Evolutionary conservation across 768 basidiomycete species (phyloP).

Genomic region (Leccinum barrowsii): DNA sequence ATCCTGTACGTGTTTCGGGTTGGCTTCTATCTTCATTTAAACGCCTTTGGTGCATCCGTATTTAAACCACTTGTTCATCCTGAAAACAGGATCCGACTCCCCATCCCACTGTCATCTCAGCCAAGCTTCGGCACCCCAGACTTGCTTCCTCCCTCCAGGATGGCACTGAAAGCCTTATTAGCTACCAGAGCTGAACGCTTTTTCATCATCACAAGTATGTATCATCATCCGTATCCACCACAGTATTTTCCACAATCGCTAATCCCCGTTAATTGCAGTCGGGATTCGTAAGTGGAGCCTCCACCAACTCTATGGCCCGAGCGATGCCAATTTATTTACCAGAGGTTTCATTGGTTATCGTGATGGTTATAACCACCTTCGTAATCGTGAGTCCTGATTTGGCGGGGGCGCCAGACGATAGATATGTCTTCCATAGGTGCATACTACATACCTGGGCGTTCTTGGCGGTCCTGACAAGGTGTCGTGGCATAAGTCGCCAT

Average conservation of each 20-base stretch:
- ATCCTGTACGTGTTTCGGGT: too few species aligned
- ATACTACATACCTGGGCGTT: constrained; percentile 31
- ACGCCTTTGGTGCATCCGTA: too few species aligned
- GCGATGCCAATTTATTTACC: constrained; percentile 9
- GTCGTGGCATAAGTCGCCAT: not conserved
- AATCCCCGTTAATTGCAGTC: constrained; percentile 34
- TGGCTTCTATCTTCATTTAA: too few species aligned
- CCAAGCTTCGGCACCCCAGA: constrained; percentile 10
- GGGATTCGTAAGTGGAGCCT: constrained; percentile 53
- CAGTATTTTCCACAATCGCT: constrained; percentile 8
- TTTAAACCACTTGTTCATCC: too few species aligned
- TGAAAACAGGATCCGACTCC: not conserved
- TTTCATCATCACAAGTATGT: constrained; percentile 70
- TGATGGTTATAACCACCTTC: constrained; percentile 72
- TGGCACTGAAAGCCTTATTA: constrained; percentile 70
- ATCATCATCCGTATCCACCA: not conserved
- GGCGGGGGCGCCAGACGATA: not conserved
- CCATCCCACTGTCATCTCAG: constrained; percentile 10
- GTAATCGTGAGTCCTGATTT: constrained; percentile 43
- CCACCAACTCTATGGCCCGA: not conserved
- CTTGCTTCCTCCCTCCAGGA: constrained; percentile 31
- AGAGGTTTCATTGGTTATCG: constrained; percentile 75
- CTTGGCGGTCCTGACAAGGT: constrained; percentile 49
- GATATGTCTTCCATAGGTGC: constrained; percentile 41
- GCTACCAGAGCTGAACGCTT: constrained; percentile 67